Conservation (phyloP, 1,284 basidiomycete species). For the Cutaneotrichosporon spelunceum region DNA sequence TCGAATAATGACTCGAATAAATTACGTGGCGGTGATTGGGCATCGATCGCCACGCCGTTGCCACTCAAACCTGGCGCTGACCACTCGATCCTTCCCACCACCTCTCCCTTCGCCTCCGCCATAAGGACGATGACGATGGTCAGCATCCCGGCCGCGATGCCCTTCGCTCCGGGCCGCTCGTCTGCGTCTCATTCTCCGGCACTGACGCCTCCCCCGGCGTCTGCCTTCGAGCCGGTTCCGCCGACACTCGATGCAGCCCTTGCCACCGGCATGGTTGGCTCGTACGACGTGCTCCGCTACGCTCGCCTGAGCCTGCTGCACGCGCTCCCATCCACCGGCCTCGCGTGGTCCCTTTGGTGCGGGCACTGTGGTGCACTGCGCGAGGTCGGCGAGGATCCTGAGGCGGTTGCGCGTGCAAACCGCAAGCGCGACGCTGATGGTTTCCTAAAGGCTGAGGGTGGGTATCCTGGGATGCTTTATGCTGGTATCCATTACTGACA, state of each 20-base stretch:
- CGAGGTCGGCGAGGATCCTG: constrained; percentile 32
- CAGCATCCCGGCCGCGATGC: constrained; percentile 12
- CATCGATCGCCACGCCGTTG: background rate
- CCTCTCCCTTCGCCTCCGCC: constrained; percentile 1
- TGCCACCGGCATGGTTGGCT: constrained; percentile 2
- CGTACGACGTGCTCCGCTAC: constrained; percentile 17
- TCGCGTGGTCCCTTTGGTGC: constrained; percentile 41
- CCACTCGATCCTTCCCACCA: background rate
- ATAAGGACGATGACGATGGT: constrained; percentile 16
- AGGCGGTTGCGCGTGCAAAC: background rate
- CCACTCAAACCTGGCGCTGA: constrained; percentile 3
- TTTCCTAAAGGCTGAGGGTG: constrained; percentile 13
- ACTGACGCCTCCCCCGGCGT: background rate
- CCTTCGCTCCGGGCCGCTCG: constrained; percentile 8
- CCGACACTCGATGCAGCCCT: constrained; percentile 18
- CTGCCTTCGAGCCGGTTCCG: constrained; percentile 9
- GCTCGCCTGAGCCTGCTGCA: constrained; percentile 21
- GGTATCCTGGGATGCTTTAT: background rate
- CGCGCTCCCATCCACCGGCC: constrained; percentile 19
- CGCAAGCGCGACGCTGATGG: constrained; percentile 7
- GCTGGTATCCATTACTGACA: background rate
- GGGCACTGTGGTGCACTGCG: constrained; percentile 27
- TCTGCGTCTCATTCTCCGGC: constrained; percentile 5
- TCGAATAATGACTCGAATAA: background rate
- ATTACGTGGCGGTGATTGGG: background rate